Percentiles rank a stretch among this genome's conserved stretches.
Conservation (phyloP, 441 rosid genomes). For the Pelargonium australe region DNA sequence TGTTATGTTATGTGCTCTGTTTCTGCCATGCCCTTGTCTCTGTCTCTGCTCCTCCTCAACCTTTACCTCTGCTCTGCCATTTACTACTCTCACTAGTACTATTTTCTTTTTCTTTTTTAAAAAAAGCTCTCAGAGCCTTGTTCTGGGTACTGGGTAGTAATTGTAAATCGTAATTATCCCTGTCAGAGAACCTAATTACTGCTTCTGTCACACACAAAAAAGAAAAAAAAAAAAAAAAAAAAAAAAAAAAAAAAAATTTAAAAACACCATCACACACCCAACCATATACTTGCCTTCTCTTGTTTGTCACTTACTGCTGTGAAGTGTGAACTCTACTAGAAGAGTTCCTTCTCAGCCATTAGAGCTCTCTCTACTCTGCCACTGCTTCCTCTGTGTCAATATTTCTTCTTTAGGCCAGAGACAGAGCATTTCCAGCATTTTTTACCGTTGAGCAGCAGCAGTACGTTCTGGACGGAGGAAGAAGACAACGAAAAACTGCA, state of each 20-base stretch:
- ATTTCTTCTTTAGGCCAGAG: no score
- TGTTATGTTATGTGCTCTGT: not conserved
- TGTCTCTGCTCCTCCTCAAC: not conserved
- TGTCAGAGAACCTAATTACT: constrained; percentile 52
- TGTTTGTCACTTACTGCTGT: constrained; percentile 23
- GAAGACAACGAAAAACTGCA: no score
- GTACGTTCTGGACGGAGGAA: no score
- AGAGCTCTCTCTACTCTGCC: not conserved
- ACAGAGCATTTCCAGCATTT: no score
- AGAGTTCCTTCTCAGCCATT: no score
- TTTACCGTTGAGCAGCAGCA: no score
- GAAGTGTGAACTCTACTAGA: no score
- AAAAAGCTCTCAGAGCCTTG: no score
- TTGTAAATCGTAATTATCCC: constrained; percentile 27
- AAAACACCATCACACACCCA: constrained; percentile 10
- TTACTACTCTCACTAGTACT: not conserved
- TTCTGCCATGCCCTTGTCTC: not conserved
- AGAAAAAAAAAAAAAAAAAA: no score
- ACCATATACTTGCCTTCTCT: constrained; percentile 27
- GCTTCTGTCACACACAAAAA: constrained; percentile 30
- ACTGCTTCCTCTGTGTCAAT: no score
- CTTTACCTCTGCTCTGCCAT: not conserved
- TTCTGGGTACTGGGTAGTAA: constrained; percentile 22
- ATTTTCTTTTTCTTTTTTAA: constrained; percentile 18
- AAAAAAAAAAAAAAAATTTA: no score